phyloP scores from a whole-genome alignment of 176 grass and related monocot genomes.

The Zizania latifolia region DNA sequence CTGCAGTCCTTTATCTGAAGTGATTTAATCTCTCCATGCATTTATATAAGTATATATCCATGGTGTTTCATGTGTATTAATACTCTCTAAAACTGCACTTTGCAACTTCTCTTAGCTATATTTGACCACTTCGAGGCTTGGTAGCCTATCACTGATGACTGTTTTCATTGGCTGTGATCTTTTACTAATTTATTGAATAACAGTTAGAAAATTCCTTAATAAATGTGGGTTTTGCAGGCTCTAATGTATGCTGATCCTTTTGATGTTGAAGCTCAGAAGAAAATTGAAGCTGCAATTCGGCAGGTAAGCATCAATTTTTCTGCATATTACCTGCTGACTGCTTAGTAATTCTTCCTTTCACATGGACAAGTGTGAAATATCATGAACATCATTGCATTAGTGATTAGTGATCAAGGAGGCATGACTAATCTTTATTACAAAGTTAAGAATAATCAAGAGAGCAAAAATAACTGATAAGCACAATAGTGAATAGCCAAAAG shows the following conservation, averaged over 20 bases:
- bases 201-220: not conserved
- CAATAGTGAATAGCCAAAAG: no score
- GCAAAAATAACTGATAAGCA: no score
- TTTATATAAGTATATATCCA: not conserved
- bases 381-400: no score
- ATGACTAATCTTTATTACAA: no score
- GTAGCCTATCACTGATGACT: not conserved
- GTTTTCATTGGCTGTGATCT: not conserved
- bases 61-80: not conserved
- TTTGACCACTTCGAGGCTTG: not conserved
- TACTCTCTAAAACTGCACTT: not conserved
- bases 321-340: not conserved
- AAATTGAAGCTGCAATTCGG: conserved; percentile 96
- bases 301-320: conserved; percentile 54
- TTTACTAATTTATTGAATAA: conserved; percentile 14
- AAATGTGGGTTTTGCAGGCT: conserved; percentile 43
- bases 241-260: conserved; percentile 91
- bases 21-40: not conserved
- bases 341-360: not conserved
- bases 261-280: conserved; percentile 94
- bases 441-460: no score
- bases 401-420: no score
- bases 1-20: not conserved
- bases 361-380: no score
- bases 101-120: not conserved